Evolutionary conservation across 805 yeast genomes (phyloP).

Genomic region (Priceomyces melissophilus): DNA sequence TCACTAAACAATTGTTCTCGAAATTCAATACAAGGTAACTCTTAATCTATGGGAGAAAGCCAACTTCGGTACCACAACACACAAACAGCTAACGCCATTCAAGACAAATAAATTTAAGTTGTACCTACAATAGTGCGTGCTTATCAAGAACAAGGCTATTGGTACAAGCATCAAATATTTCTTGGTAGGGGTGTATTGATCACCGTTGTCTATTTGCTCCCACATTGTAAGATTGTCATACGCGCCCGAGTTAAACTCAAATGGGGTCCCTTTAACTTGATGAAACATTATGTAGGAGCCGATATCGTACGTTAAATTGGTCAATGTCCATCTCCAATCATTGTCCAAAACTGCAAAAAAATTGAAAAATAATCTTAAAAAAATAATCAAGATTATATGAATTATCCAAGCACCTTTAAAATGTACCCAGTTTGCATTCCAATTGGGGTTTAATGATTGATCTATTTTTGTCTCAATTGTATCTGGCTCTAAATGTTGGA

Average conservation of each 20-base stretch:
- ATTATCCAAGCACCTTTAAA: constrained; percentile 95
- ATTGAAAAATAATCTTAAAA: constrained; percentile 74
- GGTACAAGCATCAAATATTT: constrained; percentile 93
- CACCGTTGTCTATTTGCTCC: constrained; percentile 97
- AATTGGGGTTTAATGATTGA: constrained; percentile 81
- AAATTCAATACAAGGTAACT: constrained; percentile 43
- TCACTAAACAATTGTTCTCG: no score
- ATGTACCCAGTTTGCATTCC: constrained; percentile 96
- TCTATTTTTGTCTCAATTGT: constrained; percentile 88
- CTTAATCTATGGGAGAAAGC: constrained; percentile 79
- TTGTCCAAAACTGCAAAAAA: constrained; percentile 75
- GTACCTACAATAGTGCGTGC: constrained; percentile 88
- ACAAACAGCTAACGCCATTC: constrained; percentile 75
- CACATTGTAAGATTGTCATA: constrained; percentile 96
- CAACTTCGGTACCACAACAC: constrained; percentile 88
- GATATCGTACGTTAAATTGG: constrained; percentile 83
- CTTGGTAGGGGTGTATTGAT: constrained; percentile 94
- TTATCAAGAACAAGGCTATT: constrained; percentile 73
- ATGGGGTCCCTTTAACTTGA: constrained; percentile 92
- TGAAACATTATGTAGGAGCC: constrained; percentile 97
- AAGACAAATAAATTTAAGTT: constrained; percentile 74
- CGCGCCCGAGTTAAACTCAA: constrained; percentile 95
- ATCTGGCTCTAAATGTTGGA: constrained; percentile 92
- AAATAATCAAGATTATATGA: constrained; percentile 76
- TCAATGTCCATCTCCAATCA: constrained; percentile 90